Evolutionary conservation across 1,284 basidiomycete genomes (phyloP).

Genomic region (Cryptococcus maquisensis): DNA sequence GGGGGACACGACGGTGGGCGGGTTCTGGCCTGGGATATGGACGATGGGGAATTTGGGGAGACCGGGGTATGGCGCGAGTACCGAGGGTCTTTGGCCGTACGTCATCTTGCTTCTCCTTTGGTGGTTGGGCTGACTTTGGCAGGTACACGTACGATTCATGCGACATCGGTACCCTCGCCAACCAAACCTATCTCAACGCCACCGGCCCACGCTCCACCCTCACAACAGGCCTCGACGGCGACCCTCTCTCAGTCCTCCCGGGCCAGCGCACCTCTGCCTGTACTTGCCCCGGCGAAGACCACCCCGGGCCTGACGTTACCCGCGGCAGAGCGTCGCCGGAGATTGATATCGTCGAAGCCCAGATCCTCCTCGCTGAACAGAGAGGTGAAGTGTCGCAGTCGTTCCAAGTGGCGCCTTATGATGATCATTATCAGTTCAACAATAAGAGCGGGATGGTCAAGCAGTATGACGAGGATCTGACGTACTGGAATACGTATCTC

Average conservation of each 20-base stretch:
- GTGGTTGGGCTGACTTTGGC: no score
- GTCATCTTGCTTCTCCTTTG: neutral
- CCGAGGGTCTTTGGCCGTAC: conserved; percentile 59
- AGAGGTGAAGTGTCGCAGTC: conserved; percentile 27
- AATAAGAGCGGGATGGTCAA: conserved; percentile 50
- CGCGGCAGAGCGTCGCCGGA: conserved; percentile 61
- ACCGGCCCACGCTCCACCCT: conserved; percentile 45
- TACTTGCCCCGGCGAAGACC: conserved; percentile 58
- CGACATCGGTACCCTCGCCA: conserved; percentile 42
- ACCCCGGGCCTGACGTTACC: conserved; percentile 58
- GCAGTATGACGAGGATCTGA: conserved; percentile 49
- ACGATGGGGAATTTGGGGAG: conserved; percentile 51
- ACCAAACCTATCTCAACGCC: conserved; percentile 47
- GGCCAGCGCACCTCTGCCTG: conserved; percentile 53
- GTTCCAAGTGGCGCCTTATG: conserved; percentile 48
- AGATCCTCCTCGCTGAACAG: conserved; percentile 33
- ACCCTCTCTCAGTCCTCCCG: conserved; percentile 46
- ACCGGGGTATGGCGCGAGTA: conserved; percentile 58
- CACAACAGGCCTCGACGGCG: conserved; percentile 35
- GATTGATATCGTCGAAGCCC: conserved; percentile 64
- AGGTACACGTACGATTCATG: conserved; percentile 47
- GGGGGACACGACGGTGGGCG: conserved; percentile 39
- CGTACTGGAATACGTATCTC: conserved; percentile 65
- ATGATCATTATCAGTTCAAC: conserved; percentile 61
- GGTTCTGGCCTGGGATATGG: conserved; percentile 54